Conservation (phyloP, 257 asterid genomes). For the Salvia splendens region DNA sequence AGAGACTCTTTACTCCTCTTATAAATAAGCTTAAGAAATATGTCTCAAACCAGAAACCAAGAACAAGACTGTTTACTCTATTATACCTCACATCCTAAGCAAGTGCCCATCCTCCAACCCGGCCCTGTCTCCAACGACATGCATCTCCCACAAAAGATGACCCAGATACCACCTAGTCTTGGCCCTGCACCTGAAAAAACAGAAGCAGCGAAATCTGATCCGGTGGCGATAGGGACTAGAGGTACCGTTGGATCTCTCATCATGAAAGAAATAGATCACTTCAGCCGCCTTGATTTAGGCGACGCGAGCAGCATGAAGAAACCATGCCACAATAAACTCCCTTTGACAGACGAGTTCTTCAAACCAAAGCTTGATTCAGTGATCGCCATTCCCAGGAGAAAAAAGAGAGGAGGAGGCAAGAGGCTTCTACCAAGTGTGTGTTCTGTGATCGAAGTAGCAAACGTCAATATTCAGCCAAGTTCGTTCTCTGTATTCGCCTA, state of each 20-base stretch:
- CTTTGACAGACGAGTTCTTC: slow-evolving; percentile 26
- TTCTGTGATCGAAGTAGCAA: slow-evolving; percentile 56
- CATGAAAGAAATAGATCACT: slow-evolving; percentile 51
- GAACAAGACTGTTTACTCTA: not conserved
- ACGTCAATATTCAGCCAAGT: slow-evolving; percentile 32
- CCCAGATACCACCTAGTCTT: slow-evolving; percentile 21
- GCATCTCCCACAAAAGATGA: slow-evolving; percentile 27
- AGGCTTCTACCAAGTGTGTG: slow-evolving; percentile 52
- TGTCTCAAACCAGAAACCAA: slow-evolving; percentile 11
- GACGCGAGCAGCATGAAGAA: slow-evolving; percentile 27
- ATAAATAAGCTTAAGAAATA: slow-evolving; percentile 30
- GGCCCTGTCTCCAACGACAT: slow-evolving; percentile 25
- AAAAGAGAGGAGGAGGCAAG: slow-evolving; percentile 45
- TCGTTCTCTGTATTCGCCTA: slow-evolving; percentile 25
- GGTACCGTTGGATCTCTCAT: slow-evolving; percentile 53
- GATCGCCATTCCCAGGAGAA: slow-evolving; percentile 38
- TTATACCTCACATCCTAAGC: slow-evolving; percentile 30
- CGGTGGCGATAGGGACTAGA: slow-evolving; percentile 41
- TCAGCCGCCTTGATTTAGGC: slow-evolving; percentile 31
- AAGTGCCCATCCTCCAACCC: slow-evolving; percentile 32
- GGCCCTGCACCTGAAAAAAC: slow-evolving; percentile 30
- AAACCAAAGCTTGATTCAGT: slow-evolving; percentile 33
- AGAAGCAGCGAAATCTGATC: slow-evolving; percentile 36
- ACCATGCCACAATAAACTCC: slow-evolving; percentile 33
- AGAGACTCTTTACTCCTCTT: not conserved